Evolutionary conservation across 441 rosid species (phyloP).

Genomic region (Syzygium syzygioides): DNA sequence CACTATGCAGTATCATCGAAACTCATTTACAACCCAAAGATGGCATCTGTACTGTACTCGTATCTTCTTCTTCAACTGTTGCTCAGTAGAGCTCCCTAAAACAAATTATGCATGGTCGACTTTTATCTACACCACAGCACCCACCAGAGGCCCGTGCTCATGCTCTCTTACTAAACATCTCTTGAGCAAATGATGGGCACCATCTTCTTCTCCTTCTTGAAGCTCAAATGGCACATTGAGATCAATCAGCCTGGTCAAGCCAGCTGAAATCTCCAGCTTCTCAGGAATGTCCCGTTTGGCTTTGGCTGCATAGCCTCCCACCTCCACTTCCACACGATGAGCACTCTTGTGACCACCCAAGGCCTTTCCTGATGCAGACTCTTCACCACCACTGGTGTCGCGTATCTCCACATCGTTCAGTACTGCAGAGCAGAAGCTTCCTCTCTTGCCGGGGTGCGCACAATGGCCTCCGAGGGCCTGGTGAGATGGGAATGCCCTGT

Average conservation of each 20-base stretch:
- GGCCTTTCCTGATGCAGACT: neutral
- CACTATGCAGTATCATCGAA: neutral
- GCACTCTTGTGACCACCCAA: neutral
- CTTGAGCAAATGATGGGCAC: neutral
- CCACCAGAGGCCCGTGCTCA: conserved; percentile 18
- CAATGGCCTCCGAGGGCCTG: neutral
- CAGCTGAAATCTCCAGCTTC: neutral
- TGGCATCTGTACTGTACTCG: neutral
- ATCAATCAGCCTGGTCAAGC: neutral
- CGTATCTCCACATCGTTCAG: neutral
- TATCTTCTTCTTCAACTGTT: neutral
- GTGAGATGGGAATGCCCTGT: neutral
- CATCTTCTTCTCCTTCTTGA: neutral
- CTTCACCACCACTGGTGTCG: neutral
- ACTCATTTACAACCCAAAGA: neutral
- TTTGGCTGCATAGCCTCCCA: neutral
- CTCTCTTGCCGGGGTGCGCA: neutral
- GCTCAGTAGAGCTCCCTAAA: neutral
- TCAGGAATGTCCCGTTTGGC: neutral
- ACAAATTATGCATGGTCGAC: neutral
- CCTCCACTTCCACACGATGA: neutral
- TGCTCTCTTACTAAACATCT: conserved; percentile 3
- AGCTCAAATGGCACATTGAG: neutral
- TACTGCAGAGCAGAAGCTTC: neutral
- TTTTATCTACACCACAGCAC: conserved; percentile 19